Conservation (phyloP, 2,329 filamentous ascomycete species). For the Pseudopithomyces maydicus region DNA sequence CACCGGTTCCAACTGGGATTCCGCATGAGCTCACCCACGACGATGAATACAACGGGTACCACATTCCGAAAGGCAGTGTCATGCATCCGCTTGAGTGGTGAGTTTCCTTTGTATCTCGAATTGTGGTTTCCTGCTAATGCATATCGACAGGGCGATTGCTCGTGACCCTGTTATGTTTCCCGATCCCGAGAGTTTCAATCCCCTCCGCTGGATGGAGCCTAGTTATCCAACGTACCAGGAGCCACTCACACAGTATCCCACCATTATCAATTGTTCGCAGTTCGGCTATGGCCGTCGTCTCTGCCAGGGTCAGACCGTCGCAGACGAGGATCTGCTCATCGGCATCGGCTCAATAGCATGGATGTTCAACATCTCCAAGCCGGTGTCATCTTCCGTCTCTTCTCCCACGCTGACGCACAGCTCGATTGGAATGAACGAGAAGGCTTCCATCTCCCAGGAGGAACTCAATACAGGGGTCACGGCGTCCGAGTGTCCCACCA, state of each 20-base stretch:
- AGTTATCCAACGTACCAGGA: conserved; percentile 59
- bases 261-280: conserved; percentile 58
- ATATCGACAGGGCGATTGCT: conserved; percentile 53
- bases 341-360: conserved; percentile 53
- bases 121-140: conserved; percentile 15
- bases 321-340: conserved; percentile 49
- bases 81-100: conserved; percentile 53
- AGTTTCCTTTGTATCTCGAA: conserved; percentile 11
- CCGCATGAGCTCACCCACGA: conserved; percentile 61
- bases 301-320: conserved; percentile 50
- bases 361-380: conserved; percentile 47
- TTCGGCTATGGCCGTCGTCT: conserved; percentile 61
- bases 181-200: conserved; percentile 71
- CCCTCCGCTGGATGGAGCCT: conserved; percentile 65
- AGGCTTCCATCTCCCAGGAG: conserved; percentile 42
- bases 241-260: conserved; percentile 57
- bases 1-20: conserved; percentile 52
- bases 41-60: conserved; percentile 62
- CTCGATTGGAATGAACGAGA: conserved; percentile 33
- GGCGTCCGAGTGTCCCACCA: conserved; percentile 15
- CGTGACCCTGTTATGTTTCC: conserved; percentile 59
- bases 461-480: conserved; percentile 41
- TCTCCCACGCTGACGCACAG: not conserved
- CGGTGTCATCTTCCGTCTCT: not conserved
- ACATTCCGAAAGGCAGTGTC: conserved; percentile 60